Evolutionary conservation across 2,329 filamentous ascomycete species (phyloP), one percentile per base, ranked within the genome.

Genomic region (Juglanconis juglandina): DNA sequence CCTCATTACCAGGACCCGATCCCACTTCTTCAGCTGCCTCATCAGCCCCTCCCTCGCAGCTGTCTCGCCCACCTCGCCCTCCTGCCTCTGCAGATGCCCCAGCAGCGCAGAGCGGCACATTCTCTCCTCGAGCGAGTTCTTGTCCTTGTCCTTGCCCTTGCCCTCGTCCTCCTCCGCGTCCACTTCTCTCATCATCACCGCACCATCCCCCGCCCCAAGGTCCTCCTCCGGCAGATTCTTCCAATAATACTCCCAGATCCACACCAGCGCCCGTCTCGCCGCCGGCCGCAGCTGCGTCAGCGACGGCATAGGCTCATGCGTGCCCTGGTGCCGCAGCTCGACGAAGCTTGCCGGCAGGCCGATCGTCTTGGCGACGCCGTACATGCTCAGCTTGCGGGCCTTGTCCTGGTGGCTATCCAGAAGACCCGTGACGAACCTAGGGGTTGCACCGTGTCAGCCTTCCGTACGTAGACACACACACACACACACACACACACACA

Each of bases 171-270:
- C 58, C 11, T 32, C 59, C 5, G 13, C 61, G 14, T 61, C 24
- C 9, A 24, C 53, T 14, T 35, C 42, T 8, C 13, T 58, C 0
- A 50, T 61, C 13, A 44, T 60, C 5, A 44, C 61, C 9, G 17
- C 51, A 3, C 17, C 64, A 5, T 53, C 24, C 47, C 30, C n/a
- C 1, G 14, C 49, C 11, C 33, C 56, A 3, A 37, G 49, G 3
- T 50, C 59, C 11, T n/a, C 69, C 5, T 72, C 70, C 2, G 69
- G 66, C 24, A 86, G 71, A 48, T 81, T 76, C 68, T 73, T 76
- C 93, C 93, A 98, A 77, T 96, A 97, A 72, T 91, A 91, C 56
- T 87, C 82, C 91, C 91, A 96, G 55, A 97, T 87, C 93, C 93
- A 97, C 49, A 80, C 79, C 63, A 97, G 78, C 1, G 89, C 91